Conservation (phyloP, 2,329 filamentous ascomycete genomes). For the Aspergillus terreus region DNA sequence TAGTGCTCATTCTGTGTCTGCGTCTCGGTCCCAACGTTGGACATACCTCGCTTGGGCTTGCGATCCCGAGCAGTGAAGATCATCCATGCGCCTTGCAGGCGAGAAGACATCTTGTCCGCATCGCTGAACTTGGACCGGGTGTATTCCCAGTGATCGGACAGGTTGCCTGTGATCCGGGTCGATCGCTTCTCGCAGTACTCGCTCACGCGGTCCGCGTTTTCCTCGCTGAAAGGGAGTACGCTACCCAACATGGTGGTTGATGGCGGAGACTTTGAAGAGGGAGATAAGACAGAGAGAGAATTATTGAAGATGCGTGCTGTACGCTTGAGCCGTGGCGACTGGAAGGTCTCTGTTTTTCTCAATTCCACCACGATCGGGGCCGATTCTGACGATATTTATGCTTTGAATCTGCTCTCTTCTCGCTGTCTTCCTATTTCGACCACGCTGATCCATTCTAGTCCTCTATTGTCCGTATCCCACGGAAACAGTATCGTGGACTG, state of each 20-base stretch:
- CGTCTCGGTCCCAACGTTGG: neutral
- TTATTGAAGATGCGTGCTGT: neutral
- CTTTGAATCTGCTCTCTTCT: neutral
- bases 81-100: constrained; percentile 3
- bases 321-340: neutral
- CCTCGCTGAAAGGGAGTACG: neutral
- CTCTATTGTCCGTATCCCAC: neutral
- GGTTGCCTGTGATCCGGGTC: neutral
- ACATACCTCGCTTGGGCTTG: constrained; percentile 3
- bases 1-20: neutral
- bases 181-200: neutral
- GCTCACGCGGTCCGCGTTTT: neutral
- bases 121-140: constrained; percentile 1
- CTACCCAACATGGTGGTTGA: neutral
- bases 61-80: constrained; percentile 5
- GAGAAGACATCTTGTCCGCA: constrained; percentile 8
- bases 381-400: neutral
- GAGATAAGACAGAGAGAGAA: neutral
- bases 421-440: neutral
- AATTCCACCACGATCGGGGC: neutral
- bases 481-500: neutral
- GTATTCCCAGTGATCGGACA: constrained; percentile 1
- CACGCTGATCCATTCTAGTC: neutral
- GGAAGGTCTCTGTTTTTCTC: neutral
- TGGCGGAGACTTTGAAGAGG: neutral